Evolutionary conservation across 1,139 yeast species (phyloP).

Genomic region (Yamadazyma jaroonii): DNA sequence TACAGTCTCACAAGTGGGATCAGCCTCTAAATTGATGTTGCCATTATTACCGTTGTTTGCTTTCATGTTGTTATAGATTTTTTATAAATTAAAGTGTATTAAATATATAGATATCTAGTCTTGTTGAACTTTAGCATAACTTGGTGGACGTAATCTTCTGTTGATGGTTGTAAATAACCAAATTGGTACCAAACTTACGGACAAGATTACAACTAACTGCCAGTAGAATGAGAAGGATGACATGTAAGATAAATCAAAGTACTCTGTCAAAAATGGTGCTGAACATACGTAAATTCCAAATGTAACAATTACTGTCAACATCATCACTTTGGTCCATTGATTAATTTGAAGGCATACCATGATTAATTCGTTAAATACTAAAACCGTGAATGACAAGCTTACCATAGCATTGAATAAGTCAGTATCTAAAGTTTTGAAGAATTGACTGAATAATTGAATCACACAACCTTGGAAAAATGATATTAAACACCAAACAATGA

Average conservation of each 20-base stretch:
- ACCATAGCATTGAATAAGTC: slow-evolving; percentile 72
- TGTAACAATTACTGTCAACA: slow-evolving; percentile 70
- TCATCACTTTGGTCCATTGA: slow-evolving; percentile 84
- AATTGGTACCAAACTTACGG: slow-evolving; percentile 80
- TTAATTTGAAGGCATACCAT: slow-evolving; percentile 94
- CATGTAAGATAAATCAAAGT: slow-evolving; percentile 71
- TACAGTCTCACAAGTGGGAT: too few species aligned
- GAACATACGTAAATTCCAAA: slow-evolving; percentile 65
- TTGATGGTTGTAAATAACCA: slow-evolving; percentile 79
- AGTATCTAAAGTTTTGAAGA: slow-evolving; percentile 60
- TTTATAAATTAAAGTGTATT: neutral
- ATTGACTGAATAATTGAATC: slow-evolving; percentile 79
- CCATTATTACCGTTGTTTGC: neutral
- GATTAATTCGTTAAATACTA: slow-evolving; percentile 78
- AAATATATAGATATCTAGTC: slow-evolving; percentile 22
- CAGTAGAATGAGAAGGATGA: slow-evolving; percentile 60
- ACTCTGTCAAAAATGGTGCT: slow-evolving; percentile 79
- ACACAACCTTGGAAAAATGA: slow-evolving; percentile 84
- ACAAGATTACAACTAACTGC: slow-evolving; percentile 64
- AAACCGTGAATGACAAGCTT: slow-evolving; percentile 75
- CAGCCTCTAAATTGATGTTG: neutral
- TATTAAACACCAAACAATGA: slow-evolving; percentile 86
- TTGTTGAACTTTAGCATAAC: slow-evolving; percentile 95
- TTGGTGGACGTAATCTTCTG: slow-evolving; percentile 84
- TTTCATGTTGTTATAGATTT: neutral